A percentile compares a stretch with the other conserved stretches of the same genome.
These are phyloP conservation scores for Panaeolus cyanescens DNA, from an alignment of 768 basidiomycete genomes.

Conservation along the genomic window DNA sequence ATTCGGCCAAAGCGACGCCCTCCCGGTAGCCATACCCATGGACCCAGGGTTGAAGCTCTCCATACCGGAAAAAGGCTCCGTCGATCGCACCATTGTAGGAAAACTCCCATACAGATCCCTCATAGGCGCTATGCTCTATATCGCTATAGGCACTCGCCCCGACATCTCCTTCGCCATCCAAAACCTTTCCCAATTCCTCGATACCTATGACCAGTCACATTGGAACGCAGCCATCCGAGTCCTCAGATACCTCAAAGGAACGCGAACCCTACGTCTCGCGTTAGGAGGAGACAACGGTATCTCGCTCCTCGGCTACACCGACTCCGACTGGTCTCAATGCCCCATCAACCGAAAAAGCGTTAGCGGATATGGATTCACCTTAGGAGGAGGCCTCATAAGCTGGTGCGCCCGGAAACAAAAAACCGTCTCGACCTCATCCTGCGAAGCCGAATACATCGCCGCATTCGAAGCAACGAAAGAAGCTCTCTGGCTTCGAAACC, in stretches of 20 bases:
- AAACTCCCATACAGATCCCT: slow-evolving; percentile 26
- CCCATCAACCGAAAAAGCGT: slow-evolving; percentile 25
- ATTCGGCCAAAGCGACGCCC: slow-evolving; percentile 22
- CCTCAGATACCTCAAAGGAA: slow-evolving; percentile 15
- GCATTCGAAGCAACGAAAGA: slow-evolving; percentile 22
- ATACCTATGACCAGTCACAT: slow-evolving; percentile 19
- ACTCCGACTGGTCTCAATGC: slow-evolving; percentile 19
- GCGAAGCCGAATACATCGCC: slow-evolving; percentile 39
- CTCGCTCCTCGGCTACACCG: no score
- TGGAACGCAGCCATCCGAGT: slow-evolving; percentile 22
- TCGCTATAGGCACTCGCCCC: no score
- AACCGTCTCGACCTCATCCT: slow-evolving; percentile 33
- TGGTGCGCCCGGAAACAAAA: slow-evolving; percentile 36
- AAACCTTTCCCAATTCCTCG: slow-evolving; percentile 22
- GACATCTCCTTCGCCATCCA: not conserved
- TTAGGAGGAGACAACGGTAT: no score
- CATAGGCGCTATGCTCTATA: no score
- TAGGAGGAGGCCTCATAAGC: slow-evolving; percentile 27
- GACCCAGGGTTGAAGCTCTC: slow-evolving; percentile 22
- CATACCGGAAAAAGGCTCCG: slow-evolving; percentile 1
- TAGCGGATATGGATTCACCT: slow-evolving; percentile 29
- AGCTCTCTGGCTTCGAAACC: slow-evolving; percentile 24
- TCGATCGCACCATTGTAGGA: slow-evolving; percentile 7
- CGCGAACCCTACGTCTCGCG: no score
- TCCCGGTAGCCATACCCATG: slow-evolving; percentile 27